Evolutionary conservation across 441 rosid species (phyloP).

Genomic region (Corymbia citriodora): DNA sequence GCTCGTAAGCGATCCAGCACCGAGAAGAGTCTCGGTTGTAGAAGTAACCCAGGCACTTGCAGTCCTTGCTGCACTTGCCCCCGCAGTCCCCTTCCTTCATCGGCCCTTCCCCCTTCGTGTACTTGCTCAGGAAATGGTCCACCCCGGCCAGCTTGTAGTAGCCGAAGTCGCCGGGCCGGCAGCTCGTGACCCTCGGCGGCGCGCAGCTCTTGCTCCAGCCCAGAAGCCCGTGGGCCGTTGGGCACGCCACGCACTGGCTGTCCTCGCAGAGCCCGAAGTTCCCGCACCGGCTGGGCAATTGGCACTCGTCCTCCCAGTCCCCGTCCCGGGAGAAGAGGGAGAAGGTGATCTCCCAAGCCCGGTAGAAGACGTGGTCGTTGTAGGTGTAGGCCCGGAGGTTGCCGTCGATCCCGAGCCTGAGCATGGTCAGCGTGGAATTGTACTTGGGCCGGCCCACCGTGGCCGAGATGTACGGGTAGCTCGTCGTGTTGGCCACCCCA

Average conservation of each 20-base stretch:
- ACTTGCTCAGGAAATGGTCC: background rate
- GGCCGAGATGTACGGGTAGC: background rate
- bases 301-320: constrained; percentile 28
- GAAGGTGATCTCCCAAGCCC: constrained; percentile 33
- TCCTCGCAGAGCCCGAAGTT: constrained; percentile 28
- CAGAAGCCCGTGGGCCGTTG: background rate
- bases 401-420: constrained; percentile 28
- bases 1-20: background rate
- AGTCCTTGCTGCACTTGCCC: background rate
- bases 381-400: constrained; percentile 29
- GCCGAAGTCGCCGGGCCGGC: background rate
- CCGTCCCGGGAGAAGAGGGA: constrained; percentile 20
- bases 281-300: constrained; percentile 30
- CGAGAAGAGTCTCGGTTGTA: background rate
- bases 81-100: background rate
- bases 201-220: background rate
- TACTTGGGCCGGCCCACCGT: constrained; percentile 5
- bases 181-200: background rate
- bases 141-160: background rate
- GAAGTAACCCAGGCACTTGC: background rate
- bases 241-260: constrained; percentile 30
- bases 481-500: background rate
- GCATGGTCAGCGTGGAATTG: constrained; percentile 29
- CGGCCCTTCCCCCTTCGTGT: background rate
- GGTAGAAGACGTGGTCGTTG: constrained; percentile 5